A percentile compares a stretch with the other conserved stretches of the same genome.
phyloP scores from a whole-genome alignment of 164 flowering plant species.

The Cinnamomum micranthum region DNA sequence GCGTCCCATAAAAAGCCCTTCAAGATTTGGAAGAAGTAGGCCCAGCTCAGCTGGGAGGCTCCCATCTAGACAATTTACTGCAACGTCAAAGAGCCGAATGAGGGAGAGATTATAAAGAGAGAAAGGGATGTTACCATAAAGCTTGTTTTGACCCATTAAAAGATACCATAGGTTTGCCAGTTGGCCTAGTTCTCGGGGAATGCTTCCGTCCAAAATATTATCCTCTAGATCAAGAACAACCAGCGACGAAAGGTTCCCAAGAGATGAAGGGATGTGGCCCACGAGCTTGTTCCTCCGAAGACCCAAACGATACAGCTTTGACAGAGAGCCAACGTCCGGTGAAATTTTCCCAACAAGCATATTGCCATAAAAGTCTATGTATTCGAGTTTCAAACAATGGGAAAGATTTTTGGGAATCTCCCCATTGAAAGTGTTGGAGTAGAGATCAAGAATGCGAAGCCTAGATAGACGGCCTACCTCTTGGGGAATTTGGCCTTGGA shows the following conservation, averaged over 20 bases:
- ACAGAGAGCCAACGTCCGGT: not conserved
- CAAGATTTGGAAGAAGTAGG: constrained; percentile 29
- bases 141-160: not conserved
- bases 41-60: constrained; percentile 13
- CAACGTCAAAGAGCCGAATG: not conserved
- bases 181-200: not conserved
- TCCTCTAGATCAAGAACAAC: too few species aligned
- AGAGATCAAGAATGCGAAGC: constrained; percentile 24
- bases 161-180: not conserved
- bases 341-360: not conserved
- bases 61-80: constrained; percentile 22
- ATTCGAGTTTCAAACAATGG: constrained; percentile 13
- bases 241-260: too few species aligned
- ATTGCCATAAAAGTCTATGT: constrained; percentile 23
- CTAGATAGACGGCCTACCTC: constrained; percentile 26
- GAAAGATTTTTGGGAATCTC: constrained; percentile 28
- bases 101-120: not conserved
- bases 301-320: not conserved
- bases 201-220: too few species aligned
- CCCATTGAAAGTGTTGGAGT: constrained; percentile 32
- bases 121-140: constrained; percentile 1
- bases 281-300: too few species aligned
- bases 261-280: too few species aligned
- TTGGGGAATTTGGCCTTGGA: constrained; percentile 30
- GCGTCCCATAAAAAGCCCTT: constrained; percentile 15